These are phyloP conservation scores for Trametes coccinea DNA, from an alignment of 768 basidiomycete genomes.

Conservation along the genomic window DNA sequence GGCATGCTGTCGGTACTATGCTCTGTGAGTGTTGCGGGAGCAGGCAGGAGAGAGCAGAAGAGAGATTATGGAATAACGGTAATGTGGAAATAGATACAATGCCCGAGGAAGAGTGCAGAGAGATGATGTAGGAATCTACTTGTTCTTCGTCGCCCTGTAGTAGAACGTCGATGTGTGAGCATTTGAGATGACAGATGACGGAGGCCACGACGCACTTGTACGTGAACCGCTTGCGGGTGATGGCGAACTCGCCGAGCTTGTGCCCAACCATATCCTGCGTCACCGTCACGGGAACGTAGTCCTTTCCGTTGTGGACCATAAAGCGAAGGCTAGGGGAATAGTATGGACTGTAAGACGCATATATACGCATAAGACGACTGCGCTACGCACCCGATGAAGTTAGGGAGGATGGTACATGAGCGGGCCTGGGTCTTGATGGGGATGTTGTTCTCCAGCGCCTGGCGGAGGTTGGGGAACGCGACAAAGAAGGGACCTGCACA, in stretches of 20 bases:
- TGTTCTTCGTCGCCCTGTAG: slow-evolving; percentile 45
- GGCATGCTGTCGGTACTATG: too few relatives aligned
- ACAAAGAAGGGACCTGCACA: slow-evolving; percentile 88
- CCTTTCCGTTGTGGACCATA: slow-evolving; percentile 92
- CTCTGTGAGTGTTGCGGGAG: too few relatives aligned
- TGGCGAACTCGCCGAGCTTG: slow-evolving; percentile 93
- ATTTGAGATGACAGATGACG: background rate
- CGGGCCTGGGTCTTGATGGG: slow-evolving; percentile 88
- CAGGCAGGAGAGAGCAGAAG: too few relatives aligned
- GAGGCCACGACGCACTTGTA: slow-evolving; percentile 65
- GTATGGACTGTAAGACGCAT: too few relatives aligned
- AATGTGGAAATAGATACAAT: slow-evolving; percentile 11
- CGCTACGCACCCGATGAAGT: slow-evolving; percentile 84
- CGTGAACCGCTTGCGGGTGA: slow-evolving; percentile 83
- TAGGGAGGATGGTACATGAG: slow-evolving; percentile 90
- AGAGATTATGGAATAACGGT: background rate
- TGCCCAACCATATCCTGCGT: slow-evolving; percentile 99
- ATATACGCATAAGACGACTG: background rate
- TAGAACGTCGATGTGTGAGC: background rate
- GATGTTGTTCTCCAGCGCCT: slow-evolving; percentile 78
- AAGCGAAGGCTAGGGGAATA: slow-evolving; percentile 66
- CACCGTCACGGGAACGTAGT: slow-evolving; percentile 81
- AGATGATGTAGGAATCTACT: slow-evolving; percentile 27
- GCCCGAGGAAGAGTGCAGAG: background rate
- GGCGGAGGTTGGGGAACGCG: slow-evolving; percentile 83